Percentiles rank a stretch among this genome's conserved stretches.
Evolutionary conservation across 805 yeast species (phyloP).

Genomic region (Yueomyces sinensis): DNA sequence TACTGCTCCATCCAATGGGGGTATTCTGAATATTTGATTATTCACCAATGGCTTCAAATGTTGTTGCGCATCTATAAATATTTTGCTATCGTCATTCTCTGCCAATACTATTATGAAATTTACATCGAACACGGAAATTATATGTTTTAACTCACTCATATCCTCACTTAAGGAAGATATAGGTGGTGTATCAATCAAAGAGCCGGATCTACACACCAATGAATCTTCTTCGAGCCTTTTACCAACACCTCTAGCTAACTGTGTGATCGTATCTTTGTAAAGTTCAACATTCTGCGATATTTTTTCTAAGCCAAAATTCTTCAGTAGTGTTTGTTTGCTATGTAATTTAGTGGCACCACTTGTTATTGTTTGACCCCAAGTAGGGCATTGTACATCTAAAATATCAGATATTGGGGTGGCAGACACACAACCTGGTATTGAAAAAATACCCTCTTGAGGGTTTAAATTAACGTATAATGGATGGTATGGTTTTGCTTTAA

Average conservation of each 20-base stretch:
- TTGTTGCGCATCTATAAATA: conserved; percentile 6
- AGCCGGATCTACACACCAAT: conserved; percentile 22
- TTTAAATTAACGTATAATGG: conserved; percentile 74
- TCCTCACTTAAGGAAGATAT: conserved; percentile 8
- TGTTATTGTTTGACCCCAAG: conserved; percentile 68
- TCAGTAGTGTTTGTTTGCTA: conserved; percentile 83
- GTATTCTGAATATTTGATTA: conserved; percentile 37
- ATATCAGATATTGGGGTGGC: conserved; percentile 77
- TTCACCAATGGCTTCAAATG: conserved; percentile 5
- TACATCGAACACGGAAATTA: conserved; percentile 11
- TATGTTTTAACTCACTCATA: conserved; percentile 7
- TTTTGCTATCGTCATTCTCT: conserved; percentile 6
- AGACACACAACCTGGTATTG: conserved; percentile 72
- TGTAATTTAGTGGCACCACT: conserved; percentile 67
- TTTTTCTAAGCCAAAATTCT: conserved; percentile 60
- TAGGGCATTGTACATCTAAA: conserved; percentile 55
- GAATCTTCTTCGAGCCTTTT: conserved; percentile 18
- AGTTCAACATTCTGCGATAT: conserved; percentile 36
- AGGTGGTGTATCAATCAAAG: conserved; percentile 21
- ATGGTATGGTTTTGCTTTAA: conserved; percentile 43
- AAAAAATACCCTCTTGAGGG: conserved; percentile 56
- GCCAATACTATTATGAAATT: conserved; percentile 13
- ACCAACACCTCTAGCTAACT: conserved; percentile 35
- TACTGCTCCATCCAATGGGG: conserved; percentile 65
- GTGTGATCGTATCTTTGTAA: conserved; percentile 36